Base-by-base conservation (phyloP, 78 protist genomes). In the Mastigamoeba balamuthi region DNA sequence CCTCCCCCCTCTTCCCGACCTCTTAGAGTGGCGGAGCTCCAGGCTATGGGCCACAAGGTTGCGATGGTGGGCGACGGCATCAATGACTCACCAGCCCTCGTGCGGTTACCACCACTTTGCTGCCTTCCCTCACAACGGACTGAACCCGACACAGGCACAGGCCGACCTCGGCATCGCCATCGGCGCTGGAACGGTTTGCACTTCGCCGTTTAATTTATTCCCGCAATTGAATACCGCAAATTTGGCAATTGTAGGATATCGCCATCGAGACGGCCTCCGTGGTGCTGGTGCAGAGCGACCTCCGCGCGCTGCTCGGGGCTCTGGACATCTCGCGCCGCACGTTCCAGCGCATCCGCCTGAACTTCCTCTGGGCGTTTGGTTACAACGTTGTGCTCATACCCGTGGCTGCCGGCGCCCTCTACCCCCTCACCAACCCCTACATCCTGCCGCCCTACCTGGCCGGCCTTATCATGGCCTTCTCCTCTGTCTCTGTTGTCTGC, bases 11-110 rank as follows among this genome's bases (percentile, higher is more conserved):
- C n/a, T n/a, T n/a, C n/a, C n/a, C n/a, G n/a, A n/a, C n/a, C n/a
- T n/a, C 70, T 17, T 36, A 27, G 48, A 27, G 89, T 95, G 6
- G 4, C 41, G 35, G 87, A 75, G 38, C 76, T 93, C 65, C 91
- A 89, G 77, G 84, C 66, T 64, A 35, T 44, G 43, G 86, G 84
- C 30, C 72, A 74, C 30, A 37, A 67, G 17, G 93, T 89, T 7
- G 94, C 93, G 2, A 88, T 93, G 88, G 88, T 93, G 29, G 97
- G 97, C 42, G 97, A 93, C 58, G 97, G 97, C 43, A 87, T 91
- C 71, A 93, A 93, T 66, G 97, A 93, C 39, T 28, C 88, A 7
- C 92, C 92, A 2, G 93, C 95, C 0, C 78, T 90, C 0, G n/a
- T n/a, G n/a, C n/a, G n/a, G n/a, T n/a, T n/a, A n/a, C n/a, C n/a